A percentile compares a stretch with the other conserved stretches of the same genome.
Conservation (phyloP, 345 rosid species). For the Eucalyptus sp. region DNA sequence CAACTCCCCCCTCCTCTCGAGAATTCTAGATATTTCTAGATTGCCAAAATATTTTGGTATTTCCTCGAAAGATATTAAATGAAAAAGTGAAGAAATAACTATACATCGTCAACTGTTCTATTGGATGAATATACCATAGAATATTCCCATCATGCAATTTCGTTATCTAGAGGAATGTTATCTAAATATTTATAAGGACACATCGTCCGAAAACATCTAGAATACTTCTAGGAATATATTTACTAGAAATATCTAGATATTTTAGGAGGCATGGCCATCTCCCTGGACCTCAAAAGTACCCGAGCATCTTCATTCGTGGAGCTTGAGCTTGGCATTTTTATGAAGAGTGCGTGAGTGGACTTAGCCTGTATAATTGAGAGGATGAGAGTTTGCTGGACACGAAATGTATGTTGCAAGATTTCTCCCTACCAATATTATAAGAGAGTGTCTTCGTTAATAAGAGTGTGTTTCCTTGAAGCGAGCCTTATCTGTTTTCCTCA, state of each 20-base stretch:
- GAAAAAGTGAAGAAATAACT: neutral
- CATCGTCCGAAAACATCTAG: neutral
- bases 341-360: neutral
- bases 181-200: neutral
- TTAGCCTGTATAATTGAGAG: neutral
- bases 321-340: neutral
- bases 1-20: neutral
- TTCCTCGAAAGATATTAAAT: neutral
- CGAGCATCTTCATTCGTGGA: neutral
- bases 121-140: no score
- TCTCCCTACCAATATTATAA: neutral
- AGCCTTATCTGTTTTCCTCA: neutral
- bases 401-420: neutral
- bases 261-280: neutral
- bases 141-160: no score
- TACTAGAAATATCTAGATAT: neutral
- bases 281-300: neutral
- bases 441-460: neutral
- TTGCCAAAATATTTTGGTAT: neutral
- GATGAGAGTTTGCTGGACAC: neutral
- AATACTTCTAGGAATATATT: neutral
- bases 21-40: neutral
- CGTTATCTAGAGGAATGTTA: neutral
- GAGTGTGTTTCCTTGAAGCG: neutral
- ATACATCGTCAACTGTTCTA: fast-evolving